Evolutionary conservation across 176 grass and related monocot species (phyloP), one percentile per base, ranked within the genome.

Genomic region (Pontederia crassipes): DNA sequence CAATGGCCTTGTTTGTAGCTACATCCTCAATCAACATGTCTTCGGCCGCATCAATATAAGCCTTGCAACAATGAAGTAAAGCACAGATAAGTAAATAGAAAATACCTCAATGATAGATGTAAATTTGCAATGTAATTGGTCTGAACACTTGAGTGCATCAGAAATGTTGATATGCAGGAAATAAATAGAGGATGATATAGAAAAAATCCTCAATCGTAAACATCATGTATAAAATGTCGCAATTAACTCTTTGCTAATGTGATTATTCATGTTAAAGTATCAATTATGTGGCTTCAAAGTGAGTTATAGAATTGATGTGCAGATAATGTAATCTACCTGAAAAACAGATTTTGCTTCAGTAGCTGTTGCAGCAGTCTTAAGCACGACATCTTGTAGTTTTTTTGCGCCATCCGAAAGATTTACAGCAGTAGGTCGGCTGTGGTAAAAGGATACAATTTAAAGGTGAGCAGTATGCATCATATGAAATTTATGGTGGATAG

Each of bases 391-490:
- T 57, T 79, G 78, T 76, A 97, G 92, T 60, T 97, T 97, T 54
- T 58, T 78, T 65, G 84, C 87, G 61, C 84, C 87, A 64, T 97
- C 87, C 58, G 87, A 91, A 49, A 97, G 77, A 65, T 91, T 97
- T 12, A 91, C 92, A 62, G 92, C 92, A 69, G 92, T 97, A 67
- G 92, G 87, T n/a, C 92, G 87, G 62, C 87, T 97, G 76, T 24
- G 17, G 79, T 16, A 72, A 17, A 71, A 65, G 6, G 16, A 75
- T 52, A 72, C 45, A 50, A 16, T 46, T 48, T 29, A 65, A 11
- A 40, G 32, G 32, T 40, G 32, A 40, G 32, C 32, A 40, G 6
- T 40, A 7, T 3, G 32, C 32, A 40, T 40, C 32, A 40, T 40
- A 62, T 9, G 13, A 62, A 16, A 12, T 17, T 45, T 10, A 17